Conservation (phyloP, 306 rosid genomes). For the Sechiopsis laciniata region DNA sequence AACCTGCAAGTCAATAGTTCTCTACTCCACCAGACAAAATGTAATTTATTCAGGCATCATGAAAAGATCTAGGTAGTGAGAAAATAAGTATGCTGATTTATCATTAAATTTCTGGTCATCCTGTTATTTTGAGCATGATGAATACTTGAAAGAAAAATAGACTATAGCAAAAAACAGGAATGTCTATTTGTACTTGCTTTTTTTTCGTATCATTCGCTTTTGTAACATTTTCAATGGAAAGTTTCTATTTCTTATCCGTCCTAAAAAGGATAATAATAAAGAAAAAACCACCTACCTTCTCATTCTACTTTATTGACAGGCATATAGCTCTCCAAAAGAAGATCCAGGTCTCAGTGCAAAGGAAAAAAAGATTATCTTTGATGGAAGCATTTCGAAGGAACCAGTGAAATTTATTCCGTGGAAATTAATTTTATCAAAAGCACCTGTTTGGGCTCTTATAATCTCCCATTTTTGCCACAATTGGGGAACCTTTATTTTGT, state of each 20-base stretch:
- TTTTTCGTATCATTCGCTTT: neutral
- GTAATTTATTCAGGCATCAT: neutral
- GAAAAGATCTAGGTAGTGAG: conserved; percentile 9
- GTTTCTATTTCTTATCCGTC: neutral
- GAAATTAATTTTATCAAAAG: conserved; percentile 80
- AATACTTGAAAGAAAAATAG: neutral
- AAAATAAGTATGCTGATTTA: neutral
- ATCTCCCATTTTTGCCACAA: conserved; percentile 88
- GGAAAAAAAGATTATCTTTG: conserved; percentile 64
- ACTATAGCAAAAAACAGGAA: neutral
- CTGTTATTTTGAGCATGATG: neutral
- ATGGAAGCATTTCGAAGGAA: conserved; percentile 64
- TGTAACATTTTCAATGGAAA: neutral
- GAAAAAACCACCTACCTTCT: conserved; percentile 9
- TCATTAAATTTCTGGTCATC: neutral
- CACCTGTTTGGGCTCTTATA: conserved; percentile 98
- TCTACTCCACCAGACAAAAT: neutral
- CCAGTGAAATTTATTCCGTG: conserved; percentile 81
- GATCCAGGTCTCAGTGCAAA: conserved; percentile 57
- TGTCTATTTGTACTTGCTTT: neutral
- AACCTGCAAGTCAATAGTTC: neutral
- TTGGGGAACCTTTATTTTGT: conserved; percentile 94
- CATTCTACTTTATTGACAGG: conserved; percentile 41
- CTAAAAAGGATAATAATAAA: neutral
- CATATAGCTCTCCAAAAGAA: conserved; percentile 84